Evolutionary conservation across 176 grass and related monocot genomes (phyloP).

Genomic region (sorghum (Sorghum bicolor)): DNA sequence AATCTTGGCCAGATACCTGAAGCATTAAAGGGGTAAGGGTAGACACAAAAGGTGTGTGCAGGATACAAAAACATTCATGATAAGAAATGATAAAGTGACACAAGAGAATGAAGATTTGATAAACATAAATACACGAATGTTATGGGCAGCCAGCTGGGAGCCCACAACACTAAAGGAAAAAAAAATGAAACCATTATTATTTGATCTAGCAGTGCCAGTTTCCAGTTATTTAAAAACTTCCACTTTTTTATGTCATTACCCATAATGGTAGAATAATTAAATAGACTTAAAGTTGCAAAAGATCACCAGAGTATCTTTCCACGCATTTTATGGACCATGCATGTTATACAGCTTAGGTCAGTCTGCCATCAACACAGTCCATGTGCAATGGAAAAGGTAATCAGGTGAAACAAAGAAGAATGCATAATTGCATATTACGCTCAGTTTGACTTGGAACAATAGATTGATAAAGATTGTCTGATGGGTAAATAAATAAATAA

Average conservation of each 20-base stretch:
- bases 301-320: not conserved
- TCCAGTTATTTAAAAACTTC: not conserved
- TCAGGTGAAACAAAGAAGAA: conserved; percentile 7
- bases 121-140: not conserved
- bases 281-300: not conserved
- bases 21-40: conserved; percentile 25
- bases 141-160: not conserved
- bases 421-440: not conserved
- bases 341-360: not conserved
- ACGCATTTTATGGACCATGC: not conserved
- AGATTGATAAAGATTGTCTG: not conserved
- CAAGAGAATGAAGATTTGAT: conserved; percentile 20
- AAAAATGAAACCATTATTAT: not conserved
- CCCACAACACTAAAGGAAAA: not conserved
- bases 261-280: not conserved
- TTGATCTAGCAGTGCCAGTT: not conserved
- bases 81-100: conserved; percentile 10
- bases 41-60: not conserved
- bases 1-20: conserved; percentile 94
- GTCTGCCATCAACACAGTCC: not conserved
- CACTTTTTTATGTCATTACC: not conserved
- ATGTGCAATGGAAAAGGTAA: conserved; percentile 6
- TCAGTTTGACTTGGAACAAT: not conserved
- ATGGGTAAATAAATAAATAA: not conserved
- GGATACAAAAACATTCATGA: conserved; percentile 15